phyloP scores from a whole-genome alignment of 345 rosid genomes.

The Murraya koenigii region DNA sequence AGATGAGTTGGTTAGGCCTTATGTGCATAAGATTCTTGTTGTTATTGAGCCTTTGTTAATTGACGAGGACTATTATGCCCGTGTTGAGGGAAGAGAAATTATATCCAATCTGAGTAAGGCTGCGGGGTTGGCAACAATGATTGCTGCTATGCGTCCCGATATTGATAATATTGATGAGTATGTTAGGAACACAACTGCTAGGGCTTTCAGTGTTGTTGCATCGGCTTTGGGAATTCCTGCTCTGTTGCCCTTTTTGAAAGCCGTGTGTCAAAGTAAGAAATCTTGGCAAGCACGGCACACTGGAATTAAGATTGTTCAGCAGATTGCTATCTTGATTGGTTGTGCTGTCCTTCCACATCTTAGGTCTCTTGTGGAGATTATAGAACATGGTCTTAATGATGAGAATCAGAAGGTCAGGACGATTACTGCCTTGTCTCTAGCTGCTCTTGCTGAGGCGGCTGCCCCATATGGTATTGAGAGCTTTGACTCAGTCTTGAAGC shows the following conservation, averaged over 20 bases:
- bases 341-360: constrained; percentile 98
- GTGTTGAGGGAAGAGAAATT: constrained; percentile 98
- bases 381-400: constrained; percentile 92
- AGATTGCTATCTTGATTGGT: constrained; percentile 94
- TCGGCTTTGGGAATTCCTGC: constrained; percentile 99
- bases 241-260: constrained; percentile 85
- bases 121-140: constrained; percentile 99
- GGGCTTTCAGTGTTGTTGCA: constrained; percentile 99
- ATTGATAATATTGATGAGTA: constrained; percentile 97
- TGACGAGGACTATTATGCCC: constrained; percentile 99
- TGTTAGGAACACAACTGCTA: constrained; percentile 97
- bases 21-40: constrained; percentile 95
- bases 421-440: constrained; percentile 94
- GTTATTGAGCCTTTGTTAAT: constrained; percentile 97
- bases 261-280: constrained; percentile 99
- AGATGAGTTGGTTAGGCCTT: constrained; percentile 97
- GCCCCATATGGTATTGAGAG: constrained; percentile 99
- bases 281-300: constrained; percentile 99
- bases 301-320: constrained; percentile 99
- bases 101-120: constrained; percentile 98
- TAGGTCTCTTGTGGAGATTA: constrained; percentile 88
- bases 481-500: constrained; percentile 94
- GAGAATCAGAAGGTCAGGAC: constrained; percentile 99
- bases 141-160: constrained; percentile 99
- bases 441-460: constrained; percentile 99